Evolutionary conservation across 2,329 filamentous ascomycete genomes (phyloP).

Genomic region (Monilinia vaccinii-corymbosi): DNA sequence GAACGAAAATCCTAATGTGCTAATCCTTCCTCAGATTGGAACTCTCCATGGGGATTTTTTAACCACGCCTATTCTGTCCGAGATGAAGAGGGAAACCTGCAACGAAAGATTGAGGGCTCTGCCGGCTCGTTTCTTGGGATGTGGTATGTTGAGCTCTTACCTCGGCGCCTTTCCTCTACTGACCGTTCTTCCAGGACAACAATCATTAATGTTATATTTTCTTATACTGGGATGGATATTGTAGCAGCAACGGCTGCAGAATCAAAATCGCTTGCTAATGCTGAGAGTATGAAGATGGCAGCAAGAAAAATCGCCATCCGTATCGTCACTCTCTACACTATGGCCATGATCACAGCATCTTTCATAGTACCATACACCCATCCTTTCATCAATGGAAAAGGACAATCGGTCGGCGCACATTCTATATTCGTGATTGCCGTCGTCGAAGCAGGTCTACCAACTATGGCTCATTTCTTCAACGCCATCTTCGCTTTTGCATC

Average conservation of each 20-base stretch:
- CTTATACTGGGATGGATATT: slow-evolving; percentile 30
- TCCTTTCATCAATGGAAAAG: slow-evolving; percentile 34
- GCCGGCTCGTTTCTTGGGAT: slow-evolving; percentile 33
- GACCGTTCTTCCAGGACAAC: slow-evolving; percentile 27
- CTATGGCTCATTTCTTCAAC: slow-evolving; percentile 27
- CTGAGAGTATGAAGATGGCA: slow-evolving; percentile 35
- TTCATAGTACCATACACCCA: slow-evolving; percentile 33
- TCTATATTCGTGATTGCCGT: slow-evolving; percentile 34
- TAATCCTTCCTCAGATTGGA: slow-evolving; percentile 25
- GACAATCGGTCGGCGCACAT: slow-evolving; percentile 30
- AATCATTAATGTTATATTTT: slow-evolving; percentile 30
- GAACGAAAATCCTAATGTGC: neutral
- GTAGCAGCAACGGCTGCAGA: slow-evolving; percentile 33
- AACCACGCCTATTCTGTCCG: slow-evolving; percentile 29
- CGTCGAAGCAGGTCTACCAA: slow-evolving; percentile 32
- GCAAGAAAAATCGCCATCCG: slow-evolving; percentile 33
- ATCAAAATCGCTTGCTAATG: slow-evolving; percentile 29
- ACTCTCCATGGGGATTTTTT: slow-evolving; percentile 33
- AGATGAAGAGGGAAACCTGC: slow-evolving; percentile 25
- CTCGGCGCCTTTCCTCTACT: neutral
- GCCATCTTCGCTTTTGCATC: slow-evolving; percentile 33
- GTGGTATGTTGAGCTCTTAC: slow-evolving; percentile 27
- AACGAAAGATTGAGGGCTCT: slow-evolving; percentile 28
- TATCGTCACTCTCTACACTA: slow-evolving; percentile 27
- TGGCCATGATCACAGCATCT: slow-evolving; percentile 23